These are phyloP conservation scores for Acanthamoeba healyi DNA, from an alignment of 208 protist species.

Conservation along the genomic window DNA sequence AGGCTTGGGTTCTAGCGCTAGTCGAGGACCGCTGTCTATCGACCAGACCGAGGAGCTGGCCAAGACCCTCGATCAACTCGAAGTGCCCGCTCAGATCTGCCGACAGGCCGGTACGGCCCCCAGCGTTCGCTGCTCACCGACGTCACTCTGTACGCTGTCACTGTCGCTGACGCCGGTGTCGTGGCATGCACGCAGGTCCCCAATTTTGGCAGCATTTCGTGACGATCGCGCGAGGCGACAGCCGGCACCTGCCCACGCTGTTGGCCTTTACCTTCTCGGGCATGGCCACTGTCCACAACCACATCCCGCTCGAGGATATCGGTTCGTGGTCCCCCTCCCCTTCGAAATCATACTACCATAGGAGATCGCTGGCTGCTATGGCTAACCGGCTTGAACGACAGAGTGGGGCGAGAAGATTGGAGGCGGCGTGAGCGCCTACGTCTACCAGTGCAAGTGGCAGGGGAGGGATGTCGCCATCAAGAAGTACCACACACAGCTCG, in stretches of 20 bases:
- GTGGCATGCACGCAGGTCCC: background rate
- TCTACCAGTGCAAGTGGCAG: conserved; percentile 49
- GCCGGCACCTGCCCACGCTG: conserved; percentile 56
- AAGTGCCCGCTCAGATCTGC: conserved; percentile 32
- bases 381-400: too few species aligned
- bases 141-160: too few species aligned
- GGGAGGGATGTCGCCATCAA: conserved; percentile 33
- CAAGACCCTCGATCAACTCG: conserved; percentile 35
- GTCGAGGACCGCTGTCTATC: background rate
- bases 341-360: too few species aligned
- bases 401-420: conserved; percentile 50
- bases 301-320: conserved; percentile 37
- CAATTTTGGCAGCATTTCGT: conserved; percentile 72
- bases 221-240: conserved; percentile 47
- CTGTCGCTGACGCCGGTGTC: too few species aligned
- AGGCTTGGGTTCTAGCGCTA: too few species aligned
- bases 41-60: conserved; percentile 63
- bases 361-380: too few species aligned
- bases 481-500: conserved; percentile 61
- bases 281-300: conserved; percentile 32
- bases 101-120: conserved; percentile 18
- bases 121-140: too few species aligned
- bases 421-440: conserved; percentile 56
- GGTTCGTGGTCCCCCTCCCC: conserved; percentile 11
- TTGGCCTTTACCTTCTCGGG: conserved; percentile 54